Conservation (phyloP, 2,329 filamentous ascomycete species). For the Curvularia lunata region DNA sequence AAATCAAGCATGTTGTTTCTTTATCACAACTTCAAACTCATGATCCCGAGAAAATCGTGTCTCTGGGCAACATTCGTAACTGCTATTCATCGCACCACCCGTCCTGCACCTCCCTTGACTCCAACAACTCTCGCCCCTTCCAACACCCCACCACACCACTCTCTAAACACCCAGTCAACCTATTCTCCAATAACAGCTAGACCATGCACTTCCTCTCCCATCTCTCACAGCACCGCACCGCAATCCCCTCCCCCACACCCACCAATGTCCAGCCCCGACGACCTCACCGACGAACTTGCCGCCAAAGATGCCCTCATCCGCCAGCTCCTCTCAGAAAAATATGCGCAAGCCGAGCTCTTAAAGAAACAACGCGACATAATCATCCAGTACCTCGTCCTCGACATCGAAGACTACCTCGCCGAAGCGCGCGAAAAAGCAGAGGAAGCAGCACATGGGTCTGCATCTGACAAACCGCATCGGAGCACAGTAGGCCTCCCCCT, state of each 20-base stretch:
- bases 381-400: constrained; percentile 12
- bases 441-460: no score
- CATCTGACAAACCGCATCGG: no score
- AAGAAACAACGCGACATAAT: constrained; percentile 9
- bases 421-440: constrained; percentile 1
- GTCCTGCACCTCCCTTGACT: not conserved
- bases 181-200: not conserved
- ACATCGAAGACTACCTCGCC: constrained; percentile 10
- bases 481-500: not conserved
- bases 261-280: constrained; percentile 2
- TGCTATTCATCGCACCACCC: not conserved
- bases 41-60: not conserved
- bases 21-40: not conserved
- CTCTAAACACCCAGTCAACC: not conserved
- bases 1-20: no score
- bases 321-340: not conserved
- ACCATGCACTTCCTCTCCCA: not conserved
- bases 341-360: not conserved
- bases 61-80: not conserved
- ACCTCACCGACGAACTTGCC: not conserved
- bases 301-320: constrained; percentile 5
- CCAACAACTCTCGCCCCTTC: not conserved
- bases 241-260: not conserved
- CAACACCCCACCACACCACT: not conserved
- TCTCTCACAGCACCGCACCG: not conserved